Base-by-base conservation (phyloP, 1,284 basidiomycete species). In the Cutaneotrichosporon daszewskae region DNA sequence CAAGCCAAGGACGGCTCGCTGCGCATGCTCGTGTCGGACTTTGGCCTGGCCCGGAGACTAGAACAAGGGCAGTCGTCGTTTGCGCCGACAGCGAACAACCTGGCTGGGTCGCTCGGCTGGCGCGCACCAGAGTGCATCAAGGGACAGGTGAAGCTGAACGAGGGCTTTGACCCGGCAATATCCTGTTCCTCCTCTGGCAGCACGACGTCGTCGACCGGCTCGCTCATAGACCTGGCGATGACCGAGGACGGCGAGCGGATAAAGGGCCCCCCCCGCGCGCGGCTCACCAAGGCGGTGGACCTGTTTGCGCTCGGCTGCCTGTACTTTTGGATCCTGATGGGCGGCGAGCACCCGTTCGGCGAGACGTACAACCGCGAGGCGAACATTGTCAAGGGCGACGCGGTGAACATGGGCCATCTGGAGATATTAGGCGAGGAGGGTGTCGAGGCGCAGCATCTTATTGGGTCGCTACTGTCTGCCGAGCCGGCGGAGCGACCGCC, bases 51-150 rank as follows among this genome's bases (percentile, higher is more conserved):
- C 63, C 89, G 89, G 65, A 87, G 87, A 62, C 77, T 95, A 23
- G 90, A 95, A 54, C 74, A 87, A 32, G 91, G 94, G 66, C 89
- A 95, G 75, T 90, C 87, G 43, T 90, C 87, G 62, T 95, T 94
- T 71, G 86, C 87, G 0, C 82, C 84, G 18, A 83, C 87, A 65
- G 87, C 82, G 26, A 72, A 74, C 49, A 71, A 75, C 47, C 68
- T 74, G 16, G 89, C 89, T 17, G 91, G 91, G 5, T 91, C 89
- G 0, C 83, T 90, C 13, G 91, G 91, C 2, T 96, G 91, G 87
- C 80, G 91, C 7, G 91, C 91, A 0, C 91, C 91, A 0, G 91
- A 96, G 72, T 91, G 94, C 51, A 73, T 96, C 37, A 76, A 84
- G 11, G 90, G 90, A 2, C 87, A 92, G 48, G 91, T 96, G 45